phyloP scores from a whole-genome alignment of 768 basidiomycete species.

The Suillus brevipes region DNA sequence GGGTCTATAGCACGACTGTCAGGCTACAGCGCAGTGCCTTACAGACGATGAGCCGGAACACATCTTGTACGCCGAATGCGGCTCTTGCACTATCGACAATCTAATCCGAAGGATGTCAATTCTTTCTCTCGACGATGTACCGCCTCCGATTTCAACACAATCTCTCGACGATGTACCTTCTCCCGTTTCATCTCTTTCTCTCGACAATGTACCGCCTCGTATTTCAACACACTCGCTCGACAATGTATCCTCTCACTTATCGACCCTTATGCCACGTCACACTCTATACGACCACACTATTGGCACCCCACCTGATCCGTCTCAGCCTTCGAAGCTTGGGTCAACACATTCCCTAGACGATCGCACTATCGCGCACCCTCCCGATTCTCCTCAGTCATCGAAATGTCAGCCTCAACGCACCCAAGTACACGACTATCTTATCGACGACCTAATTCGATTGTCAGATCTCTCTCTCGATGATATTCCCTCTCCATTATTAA shows the following conservation, averaged over 20 bases:
- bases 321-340: neutral
- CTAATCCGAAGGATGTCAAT: neutral
- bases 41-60: neutral
- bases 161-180: neutral
- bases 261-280: neutral
- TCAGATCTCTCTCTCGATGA: neutral
- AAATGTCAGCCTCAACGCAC: neutral
- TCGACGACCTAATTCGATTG: neutral
- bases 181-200: neutral
- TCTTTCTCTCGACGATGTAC: neutral
- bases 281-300: neutral
- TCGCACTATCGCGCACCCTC: neutral
- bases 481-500: neutral
- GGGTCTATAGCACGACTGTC: neutral
- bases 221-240: neutral
- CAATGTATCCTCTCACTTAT: neutral
- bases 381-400: neutral
- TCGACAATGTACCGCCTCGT: neutral
- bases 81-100: neutral
- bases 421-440: neutral
- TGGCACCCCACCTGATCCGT: neutral
- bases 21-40: neutral
- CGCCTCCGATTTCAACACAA: no score
- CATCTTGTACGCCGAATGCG: neutral
- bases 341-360: neutral